Conservation (phyloP, 305 asterid genomes). For the Plantago lanceolata region DNA sequence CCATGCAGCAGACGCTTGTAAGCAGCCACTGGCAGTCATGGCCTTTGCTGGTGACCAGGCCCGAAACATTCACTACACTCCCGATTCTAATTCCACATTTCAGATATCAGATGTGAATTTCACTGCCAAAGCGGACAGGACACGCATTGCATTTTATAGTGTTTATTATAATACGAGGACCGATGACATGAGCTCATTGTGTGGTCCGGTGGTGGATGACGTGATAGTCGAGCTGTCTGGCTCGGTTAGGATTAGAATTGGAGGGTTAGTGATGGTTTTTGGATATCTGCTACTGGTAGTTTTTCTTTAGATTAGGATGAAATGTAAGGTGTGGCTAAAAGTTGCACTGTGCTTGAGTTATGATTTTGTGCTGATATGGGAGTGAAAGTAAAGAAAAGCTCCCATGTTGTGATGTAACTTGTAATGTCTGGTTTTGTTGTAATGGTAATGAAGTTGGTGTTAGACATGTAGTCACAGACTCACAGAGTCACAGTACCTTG, state of each 20-base stretch:
- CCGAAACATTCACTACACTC: conserved; percentile 67
- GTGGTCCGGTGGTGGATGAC: conserved; percentile 97
- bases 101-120: conserved; percentile 61
- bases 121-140: conserved; percentile 80
- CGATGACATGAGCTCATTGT: conserved; percentile 87
- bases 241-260: conserved; percentile 30
- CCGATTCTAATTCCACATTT: conserved; percentile 69
- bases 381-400: conserved; percentile 26
- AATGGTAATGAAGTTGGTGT: background rate
- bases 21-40: conserved; percentile 80
- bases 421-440: conserved; percentile 10
- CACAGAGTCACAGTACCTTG: no score
- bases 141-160: conserved; percentile 83
- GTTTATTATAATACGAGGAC: conserved; percentile 85
- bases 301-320: conserved; percentile 23
- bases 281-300: conserved; percentile 27
- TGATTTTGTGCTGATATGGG: conserved; percentile 17
- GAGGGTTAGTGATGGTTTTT: conserved; percentile 30
- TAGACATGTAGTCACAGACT: no score
- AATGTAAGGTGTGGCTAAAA: conserved; percentile 9
- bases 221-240: conserved; percentile 63
- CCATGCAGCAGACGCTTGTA: conserved; percentile 75
- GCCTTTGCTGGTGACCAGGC: conserved; percentile 97
- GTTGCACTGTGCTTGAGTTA: background rate
- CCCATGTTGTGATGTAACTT: conserved; percentile 8